A percentile compares a stretch with the other conserved stretches of the same genome.
Conservation (phyloP, 306 rosid genomes). For the Carpinus fangiana region DNA sequence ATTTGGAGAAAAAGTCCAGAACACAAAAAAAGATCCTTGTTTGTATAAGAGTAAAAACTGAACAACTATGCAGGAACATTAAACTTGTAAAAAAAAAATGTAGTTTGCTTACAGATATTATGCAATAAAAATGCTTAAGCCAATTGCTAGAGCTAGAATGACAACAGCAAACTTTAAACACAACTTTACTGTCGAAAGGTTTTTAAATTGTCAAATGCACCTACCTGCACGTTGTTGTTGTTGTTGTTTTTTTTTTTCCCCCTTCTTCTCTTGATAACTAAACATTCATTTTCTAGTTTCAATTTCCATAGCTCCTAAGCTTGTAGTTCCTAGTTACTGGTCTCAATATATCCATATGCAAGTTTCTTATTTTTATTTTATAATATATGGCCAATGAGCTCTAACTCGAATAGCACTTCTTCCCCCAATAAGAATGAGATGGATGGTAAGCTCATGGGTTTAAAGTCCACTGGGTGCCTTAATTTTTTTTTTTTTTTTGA, state of each 20-base stretch:
- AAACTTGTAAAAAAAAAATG: too few relatives aligned
- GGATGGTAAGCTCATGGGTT: neutral
- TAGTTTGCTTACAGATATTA: neutral
- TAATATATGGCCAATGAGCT: neutral
- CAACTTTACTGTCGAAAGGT: neutral
- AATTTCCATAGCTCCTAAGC: neutral
- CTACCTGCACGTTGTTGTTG: neutral
- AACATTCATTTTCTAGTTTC: neutral
- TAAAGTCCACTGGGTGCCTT: neutral
- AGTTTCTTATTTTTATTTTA: neutral
- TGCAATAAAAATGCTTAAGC: neutral
- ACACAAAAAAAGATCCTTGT: slow-evolving; percentile 21
- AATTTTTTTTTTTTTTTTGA: too few relatives aligned
- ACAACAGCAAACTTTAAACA: neutral
- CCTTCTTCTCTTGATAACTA: neutral
- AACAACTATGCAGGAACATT: slow-evolving; percentile 6
- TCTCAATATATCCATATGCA: neutral
- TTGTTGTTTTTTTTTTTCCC: too few relatives aligned
- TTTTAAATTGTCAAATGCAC: neutral
- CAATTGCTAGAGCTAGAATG: neutral
- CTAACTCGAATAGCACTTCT: neutral
- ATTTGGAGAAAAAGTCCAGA: slow-evolving; percentile 6
- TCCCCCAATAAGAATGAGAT: neutral
- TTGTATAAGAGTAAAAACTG: slow-evolving; percentile 15
- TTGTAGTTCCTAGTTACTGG: neutral